Base-by-base conservation (phyloP, 177 flowering plant genomes). In the Tripterygium wilfordii region DNA sequence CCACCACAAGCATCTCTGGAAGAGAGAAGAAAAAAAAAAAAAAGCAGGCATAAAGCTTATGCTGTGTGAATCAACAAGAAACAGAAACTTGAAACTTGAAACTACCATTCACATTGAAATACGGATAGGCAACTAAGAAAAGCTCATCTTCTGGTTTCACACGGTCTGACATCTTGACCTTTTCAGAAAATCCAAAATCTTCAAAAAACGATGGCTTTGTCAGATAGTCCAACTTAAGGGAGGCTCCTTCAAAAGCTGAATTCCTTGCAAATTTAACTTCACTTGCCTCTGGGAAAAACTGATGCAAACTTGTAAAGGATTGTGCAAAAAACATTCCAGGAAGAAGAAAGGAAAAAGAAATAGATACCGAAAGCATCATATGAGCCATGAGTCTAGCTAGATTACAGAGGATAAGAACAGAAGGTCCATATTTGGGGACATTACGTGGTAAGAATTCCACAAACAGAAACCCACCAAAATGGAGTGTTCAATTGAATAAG, bases 261-360 rank as follows among this genome's bases (percentile, higher is more conserved):
- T 70, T 55, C 64, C 83, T 81, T 41, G 98, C 96, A 64, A 88
- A 80, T 42, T 71, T 60, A 29, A 88, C 96, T 67, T 91, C 98
- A 49, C 58, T 91, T 37, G 96, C 96, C 77, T 91, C 98, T 0
- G 96, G 96, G 43, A 91, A 88, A 66, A 91, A 91, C 98, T 91
- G 94, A 35, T 57, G 51, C 35, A 46, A 21, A 18, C 14, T 7
- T 6, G 4, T 15, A 35, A 35, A 35, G 38, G 4, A 5, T 13
- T 10, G 38, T 4, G 16, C 38, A 35, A 35, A 10, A 35, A 35
- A 13, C 38, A n/a, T n/a, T n/a, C n/a, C n/a, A n/a, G n/a, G n/a
- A n/a, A n/a, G n/a, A n/a, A 4, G 8, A 38, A 16, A 16, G 7
- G 3, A 20, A 10, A 41, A 9, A 41, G 26, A 13, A 20, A 20